Evolutionary conservation across 805 yeast genomes (phyloP), one percentile per base, ranked within the genome.

Genomic region (Candida dendrica): DNA sequence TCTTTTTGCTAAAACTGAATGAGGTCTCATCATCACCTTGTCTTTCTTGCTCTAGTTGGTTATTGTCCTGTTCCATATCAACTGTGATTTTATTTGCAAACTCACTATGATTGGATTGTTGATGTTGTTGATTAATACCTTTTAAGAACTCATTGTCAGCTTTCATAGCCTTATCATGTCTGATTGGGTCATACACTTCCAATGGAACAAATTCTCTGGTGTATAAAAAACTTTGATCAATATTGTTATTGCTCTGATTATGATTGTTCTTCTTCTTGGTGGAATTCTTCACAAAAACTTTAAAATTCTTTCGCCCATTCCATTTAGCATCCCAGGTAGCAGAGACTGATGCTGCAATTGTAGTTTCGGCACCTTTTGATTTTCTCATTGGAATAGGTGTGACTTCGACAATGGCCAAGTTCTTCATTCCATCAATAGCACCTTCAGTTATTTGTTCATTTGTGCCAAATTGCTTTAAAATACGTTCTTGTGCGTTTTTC

Each of bases 241-340:
- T 45, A 14, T 51, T 41, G 4, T 45, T 39, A 8, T 40, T 39
- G 6, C 10, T 24, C 10, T 24, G 27, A 8, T 31, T 14, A n/a
- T n/a, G n/a, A n/a, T n/a, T 2, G 36, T 10, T 26, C n/a, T 44
- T 45, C 14, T 48, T 51, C 15, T 34, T 42, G 32, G 63, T 59
- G 42, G 58, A 44, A 20, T 47, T 48, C 39, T 67, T 68, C 3
- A 56, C 58, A 52, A 71, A 71, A 4, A 45, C 55, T 41, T 71
- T 71, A 46, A 63, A 69, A 46, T 69, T 69, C 44, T 61, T 67
- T 11, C 72, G 47, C 1, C 54, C 58, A 17, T 48, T 41, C 64
- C 67, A 60, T 15, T 47, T 49, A 1, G 47, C 42, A 32, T 45
- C 42, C 22, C 45, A 35, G 31, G 35, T 5, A 10, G 39, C 11